phyloP scores from a whole-genome alignment of 352 stramenopile species.

The Blastocystis sp. region DNA sequence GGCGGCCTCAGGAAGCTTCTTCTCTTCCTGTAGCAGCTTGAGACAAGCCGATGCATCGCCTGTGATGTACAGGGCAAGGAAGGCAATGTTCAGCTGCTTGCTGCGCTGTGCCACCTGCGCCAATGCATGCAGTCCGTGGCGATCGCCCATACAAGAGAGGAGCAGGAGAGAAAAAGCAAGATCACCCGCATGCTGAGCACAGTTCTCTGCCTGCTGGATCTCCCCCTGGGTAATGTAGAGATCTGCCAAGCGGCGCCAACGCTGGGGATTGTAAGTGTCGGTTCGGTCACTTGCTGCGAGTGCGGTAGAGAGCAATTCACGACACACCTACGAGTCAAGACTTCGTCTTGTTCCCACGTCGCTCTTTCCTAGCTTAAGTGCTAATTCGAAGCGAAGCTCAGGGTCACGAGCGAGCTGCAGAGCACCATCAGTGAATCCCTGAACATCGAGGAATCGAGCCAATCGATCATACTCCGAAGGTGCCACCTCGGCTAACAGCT shows the following conservation, averaged over 20 bases:
- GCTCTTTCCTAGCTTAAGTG: slow-evolving; percentile 89
- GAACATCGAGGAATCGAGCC: slow-evolving; percentile 89
- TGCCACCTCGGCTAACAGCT: slow-evolving; percentile 73
- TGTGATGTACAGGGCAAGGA: slow-evolving; percentile 87
- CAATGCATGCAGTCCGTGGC: slow-evolving; percentile 79
- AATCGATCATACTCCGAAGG: slow-evolving; percentile 76
- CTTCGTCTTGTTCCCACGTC: slow-evolving; percentile 68
- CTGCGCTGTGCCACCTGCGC: slow-evolving; percentile 77
- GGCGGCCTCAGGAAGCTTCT: slow-evolving; percentile 88
- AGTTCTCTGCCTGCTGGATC: slow-evolving; percentile 76
- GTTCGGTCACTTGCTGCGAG: slow-evolving; percentile 63
- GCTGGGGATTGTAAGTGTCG: slow-evolving; percentile 38
- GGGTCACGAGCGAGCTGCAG: slow-evolving; percentile 69
- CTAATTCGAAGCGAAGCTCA: slow-evolving; percentile 96
- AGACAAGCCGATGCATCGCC: slow-evolving; percentile 88
- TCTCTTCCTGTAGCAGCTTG: slow-evolving; percentile 85
- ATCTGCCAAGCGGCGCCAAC: slow-evolving; percentile 39
- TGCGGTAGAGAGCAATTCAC: slow-evolving; percentile 84
- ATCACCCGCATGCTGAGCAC: slow-evolving; percentile 86
- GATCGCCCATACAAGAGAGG: slow-evolving; percentile 88
- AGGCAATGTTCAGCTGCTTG: slow-evolving; percentile 72
- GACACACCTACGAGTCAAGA: slow-evolving; percentile 88
- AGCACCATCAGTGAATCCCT: slow-evolving; percentile 96
- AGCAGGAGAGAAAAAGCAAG: slow-evolving; percentile 89
- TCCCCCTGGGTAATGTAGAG: slow-evolving; percentile 73